Conservation (phyloP, 495 filamentous ascomycete species). For the Annulohypoxylon stygium region DNA sequence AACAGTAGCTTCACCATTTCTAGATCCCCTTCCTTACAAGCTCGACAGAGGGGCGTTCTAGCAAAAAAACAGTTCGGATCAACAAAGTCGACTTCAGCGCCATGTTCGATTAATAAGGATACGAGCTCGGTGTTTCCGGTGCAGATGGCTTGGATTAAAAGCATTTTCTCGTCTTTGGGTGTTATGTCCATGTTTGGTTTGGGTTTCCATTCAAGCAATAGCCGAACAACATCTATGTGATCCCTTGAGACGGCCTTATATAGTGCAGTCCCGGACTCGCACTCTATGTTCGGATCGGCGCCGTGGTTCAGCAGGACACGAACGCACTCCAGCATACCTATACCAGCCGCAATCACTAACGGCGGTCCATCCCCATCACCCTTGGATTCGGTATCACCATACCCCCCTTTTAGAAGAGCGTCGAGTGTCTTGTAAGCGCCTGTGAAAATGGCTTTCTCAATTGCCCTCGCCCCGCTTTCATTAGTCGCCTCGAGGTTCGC, state of each 20-base stretch:
- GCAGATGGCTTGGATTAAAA: slow-evolving; percentile 16
- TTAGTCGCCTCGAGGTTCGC: not conserved
- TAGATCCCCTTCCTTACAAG: not conserved
- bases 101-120: slow-evolving; percentile 34
- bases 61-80: slow-evolving; percentile 5
- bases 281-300: slow-evolving; percentile 21
- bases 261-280: slow-evolving; percentile 9
- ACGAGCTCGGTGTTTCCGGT: slow-evolving; percentile 27
- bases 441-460: not conserved
- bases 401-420: not conserved
- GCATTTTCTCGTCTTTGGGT: not conserved
- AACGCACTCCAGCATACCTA: slow-evolving; percentile 19
- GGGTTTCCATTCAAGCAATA: slow-evolving; percentile 35
- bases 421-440: slow-evolving; percentile 15
- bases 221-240: slow-evolving; percentile 24
- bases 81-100: slow-evolving; percentile 19
- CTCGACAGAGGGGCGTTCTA: slow-evolving; percentile 32
- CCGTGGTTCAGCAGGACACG: slow-evolving; percentile 26
- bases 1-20: slow-evolving; percentile 32
- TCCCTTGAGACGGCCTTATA: not conserved
- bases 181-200: not conserved
- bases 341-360: slow-evolving; percentile 8
- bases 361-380: not conserved
- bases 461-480: not conserved
- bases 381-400: not conserved